phyloP scores from a whole-genome alignment of 176 grass and related monocot genomes.

The Oryza rufipogon region DNA sequence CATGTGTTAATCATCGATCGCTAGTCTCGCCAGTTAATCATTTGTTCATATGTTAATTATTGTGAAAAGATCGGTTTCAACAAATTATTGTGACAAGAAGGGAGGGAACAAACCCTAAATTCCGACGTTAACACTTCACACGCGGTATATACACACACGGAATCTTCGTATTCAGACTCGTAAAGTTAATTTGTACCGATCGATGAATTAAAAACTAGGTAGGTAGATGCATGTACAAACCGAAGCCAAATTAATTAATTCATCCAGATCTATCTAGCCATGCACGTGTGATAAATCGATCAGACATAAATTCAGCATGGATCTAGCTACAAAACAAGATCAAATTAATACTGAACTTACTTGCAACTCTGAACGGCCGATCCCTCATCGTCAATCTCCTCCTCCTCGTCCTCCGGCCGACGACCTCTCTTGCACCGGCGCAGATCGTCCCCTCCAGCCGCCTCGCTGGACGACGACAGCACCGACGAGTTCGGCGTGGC shows the following conservation, averaged over 20 bases:
- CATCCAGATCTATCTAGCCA: not conserved
- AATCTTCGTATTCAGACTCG: not conserved
- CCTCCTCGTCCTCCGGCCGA: slow-evolving; percentile 20
- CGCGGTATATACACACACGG: not conserved
- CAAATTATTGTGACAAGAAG: not conserved
- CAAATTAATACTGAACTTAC: slow-evolving; percentile 9
- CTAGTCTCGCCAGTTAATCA: not conserved
- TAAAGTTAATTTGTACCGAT: not conserved
- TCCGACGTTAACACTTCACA: slow-evolving; percentile 26
- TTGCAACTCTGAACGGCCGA: slow-evolving; percentile 31
- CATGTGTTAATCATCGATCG: not conserved
- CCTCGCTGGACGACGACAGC: slow-evolving; percentile 43
- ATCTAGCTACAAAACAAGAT: not conserved
- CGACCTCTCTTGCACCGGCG: slow-evolving; percentile 31
- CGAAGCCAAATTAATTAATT: not conserved
- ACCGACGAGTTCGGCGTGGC: slow-evolving; percentile 48
- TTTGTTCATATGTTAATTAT: not conserved
- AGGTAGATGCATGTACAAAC: not conserved
- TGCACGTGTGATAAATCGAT: not conserved
- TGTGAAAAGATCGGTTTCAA: not conserved
- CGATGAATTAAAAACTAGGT: not conserved
- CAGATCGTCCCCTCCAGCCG: not conserved
- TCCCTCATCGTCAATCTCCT: slow-evolving; percentile 18
- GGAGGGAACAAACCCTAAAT: slow-evolving; percentile 20
- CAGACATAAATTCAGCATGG: not conserved